Evolutionary conservation across 176 grass and related monocot genomes (phyloP).

Genomic region (Avena atlantica): DNA sequence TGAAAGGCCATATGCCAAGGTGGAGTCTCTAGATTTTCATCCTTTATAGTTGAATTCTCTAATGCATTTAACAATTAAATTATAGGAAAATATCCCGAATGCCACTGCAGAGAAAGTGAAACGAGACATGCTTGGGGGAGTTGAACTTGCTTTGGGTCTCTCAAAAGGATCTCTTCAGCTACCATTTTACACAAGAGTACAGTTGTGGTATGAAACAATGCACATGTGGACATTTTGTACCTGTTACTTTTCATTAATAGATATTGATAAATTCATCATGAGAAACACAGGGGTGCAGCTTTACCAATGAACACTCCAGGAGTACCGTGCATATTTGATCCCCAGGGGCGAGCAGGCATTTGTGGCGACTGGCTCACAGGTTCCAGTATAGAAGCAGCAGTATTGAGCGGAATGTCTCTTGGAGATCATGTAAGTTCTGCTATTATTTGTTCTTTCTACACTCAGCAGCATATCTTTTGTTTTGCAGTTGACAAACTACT

Average conservation of each 20-base stretch:
- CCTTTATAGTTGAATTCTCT: conserved; percentile 24
- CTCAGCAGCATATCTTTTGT: neutral
- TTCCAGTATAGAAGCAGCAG: conserved; percentile 83
- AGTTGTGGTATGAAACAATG: conserved; percentile 68
- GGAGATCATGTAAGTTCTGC: conserved; percentile 73
- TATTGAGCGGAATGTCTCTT: conserved; percentile 81
- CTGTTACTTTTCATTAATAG: conserved; percentile 9
- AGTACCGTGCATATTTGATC: conserved; percentile 85
- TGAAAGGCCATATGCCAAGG: neutral
- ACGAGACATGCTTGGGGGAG: conserved; percentile 81
- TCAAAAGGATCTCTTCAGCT: conserved; percentile 69
- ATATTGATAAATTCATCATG: conserved; percentile 16
- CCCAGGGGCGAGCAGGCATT: conserved; percentile 88
- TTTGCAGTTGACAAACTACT: neutral
- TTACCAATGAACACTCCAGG: conserved; percentile 80
- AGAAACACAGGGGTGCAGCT: conserved; percentile 81
- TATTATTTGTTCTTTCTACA: neutral
- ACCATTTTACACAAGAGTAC: conserved; percentile 89
- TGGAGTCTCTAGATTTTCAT: neutral
- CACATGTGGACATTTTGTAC: conserved; percentile 9
- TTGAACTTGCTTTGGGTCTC: conserved; percentile 85
- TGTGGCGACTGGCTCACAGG: conserved; percentile 96
- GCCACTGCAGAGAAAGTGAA: conserved; percentile 84
- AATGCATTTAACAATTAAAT: conserved; percentile 25
- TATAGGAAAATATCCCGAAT: conserved; percentile 88